These are phyloP conservation scores for Daldinia sp. DNA, from an alignment of 2,329 filamentous ascomycete species.

Conservation along the genomic window DNA sequence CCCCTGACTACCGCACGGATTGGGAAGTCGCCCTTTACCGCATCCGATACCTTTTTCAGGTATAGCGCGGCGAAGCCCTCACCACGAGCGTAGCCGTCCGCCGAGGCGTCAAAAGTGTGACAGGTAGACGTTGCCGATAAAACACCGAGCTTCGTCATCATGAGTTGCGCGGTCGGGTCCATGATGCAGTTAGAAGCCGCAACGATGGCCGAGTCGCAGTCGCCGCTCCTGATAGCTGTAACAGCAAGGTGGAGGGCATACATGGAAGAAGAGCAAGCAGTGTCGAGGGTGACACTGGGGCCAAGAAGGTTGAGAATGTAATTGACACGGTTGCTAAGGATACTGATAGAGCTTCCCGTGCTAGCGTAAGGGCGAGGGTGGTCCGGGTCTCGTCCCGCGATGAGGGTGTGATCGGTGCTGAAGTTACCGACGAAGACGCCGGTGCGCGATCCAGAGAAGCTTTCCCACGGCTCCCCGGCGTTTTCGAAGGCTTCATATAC, in stretches of 20 bases:
- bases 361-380: constrained; percentile 22
- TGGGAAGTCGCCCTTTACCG: constrained; percentile 7
- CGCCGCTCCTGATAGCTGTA: constrained; percentile 40
- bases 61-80: constrained; percentile 36
- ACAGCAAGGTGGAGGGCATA: constrained; percentile 47
- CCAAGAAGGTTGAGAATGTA: constrained; percentile 46
- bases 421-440: constrained; percentile 47
- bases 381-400: constrained; percentile 29
- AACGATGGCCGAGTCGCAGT: constrained; percentile 48
- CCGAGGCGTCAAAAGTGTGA: constrained; percentile 39
- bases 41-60: constrained; percentile 30
- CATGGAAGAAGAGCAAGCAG: constrained; percentile 51
- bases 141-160: constrained; percentile 45
- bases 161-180: constrained; percentile 42
- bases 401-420: constrained; percentile 36
- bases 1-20: constrained; percentile 38
- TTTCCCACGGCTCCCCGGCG: constrained; percentile 37
- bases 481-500: constrained; percentile 48
- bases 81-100: constrained; percentile 36
- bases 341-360: constrained; percentile 22
- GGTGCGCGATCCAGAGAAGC: constrained; percentile 27
- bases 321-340: constrained; percentile 41
- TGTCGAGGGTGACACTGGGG: constrained; percentile 49
- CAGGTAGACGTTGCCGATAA: constrained; percentile 47
- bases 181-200: constrained; percentile 50